A percentile compares a stretch with the other conserved stretches of the same genome.
Conservation (phyloP, 2,329 filamentous ascomycete species). For the Fusarium fracticaudum region DNA sequence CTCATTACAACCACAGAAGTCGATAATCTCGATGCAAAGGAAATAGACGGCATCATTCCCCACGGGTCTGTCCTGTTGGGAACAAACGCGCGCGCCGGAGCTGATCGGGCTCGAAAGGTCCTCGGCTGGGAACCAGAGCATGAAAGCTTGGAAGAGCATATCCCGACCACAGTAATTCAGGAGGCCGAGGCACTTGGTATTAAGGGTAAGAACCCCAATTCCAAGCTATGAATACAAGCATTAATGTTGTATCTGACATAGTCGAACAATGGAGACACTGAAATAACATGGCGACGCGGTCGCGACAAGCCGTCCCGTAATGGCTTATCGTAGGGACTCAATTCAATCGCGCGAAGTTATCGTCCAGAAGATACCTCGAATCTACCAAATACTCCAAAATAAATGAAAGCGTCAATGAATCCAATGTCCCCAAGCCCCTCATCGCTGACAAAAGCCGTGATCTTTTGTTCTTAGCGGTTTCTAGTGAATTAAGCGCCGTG, state of each 20-base stretch:
- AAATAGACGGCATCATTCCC: slow-evolving; percentile 54
- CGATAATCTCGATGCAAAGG: slow-evolving; percentile 45
- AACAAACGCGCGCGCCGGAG: slow-evolving; percentile 63
- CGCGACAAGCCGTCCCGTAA: too few relatives aligned
- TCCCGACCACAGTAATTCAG: slow-evolving; percentile 33
- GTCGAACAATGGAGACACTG: slow-evolving; percentile 1
- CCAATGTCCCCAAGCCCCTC: too few relatives aligned
- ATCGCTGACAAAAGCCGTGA: too few relatives aligned
- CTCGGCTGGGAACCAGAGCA: slow-evolving; percentile 63
- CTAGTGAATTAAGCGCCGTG: too few relatives aligned
- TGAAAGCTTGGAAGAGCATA: slow-evolving; percentile 56
- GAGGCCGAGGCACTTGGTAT: slow-evolving; percentile 31
- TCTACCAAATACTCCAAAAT: too few relatives aligned
- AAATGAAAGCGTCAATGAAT: too few relatives aligned
- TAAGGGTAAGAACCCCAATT: background rate
- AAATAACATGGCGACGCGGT: too few relatives aligned
- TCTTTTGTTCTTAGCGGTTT: too few relatives aligned
- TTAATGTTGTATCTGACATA: background rate
- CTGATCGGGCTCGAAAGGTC: slow-evolving; percentile 60
- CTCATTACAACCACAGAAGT: slow-evolving; percentile 32
- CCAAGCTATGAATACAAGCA: background rate
- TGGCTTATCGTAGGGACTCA: too few relatives aligned
- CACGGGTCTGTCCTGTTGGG: slow-evolving; percentile 62
- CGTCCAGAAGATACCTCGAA: too few relatives aligned
- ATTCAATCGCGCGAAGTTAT: too few relatives aligned